Evolutionary conservation across 1,284 basidiomycete genomes (phyloP), one percentile per base, ranked within the genome.

Genomic region (Stereum hirsutum): DNA sequence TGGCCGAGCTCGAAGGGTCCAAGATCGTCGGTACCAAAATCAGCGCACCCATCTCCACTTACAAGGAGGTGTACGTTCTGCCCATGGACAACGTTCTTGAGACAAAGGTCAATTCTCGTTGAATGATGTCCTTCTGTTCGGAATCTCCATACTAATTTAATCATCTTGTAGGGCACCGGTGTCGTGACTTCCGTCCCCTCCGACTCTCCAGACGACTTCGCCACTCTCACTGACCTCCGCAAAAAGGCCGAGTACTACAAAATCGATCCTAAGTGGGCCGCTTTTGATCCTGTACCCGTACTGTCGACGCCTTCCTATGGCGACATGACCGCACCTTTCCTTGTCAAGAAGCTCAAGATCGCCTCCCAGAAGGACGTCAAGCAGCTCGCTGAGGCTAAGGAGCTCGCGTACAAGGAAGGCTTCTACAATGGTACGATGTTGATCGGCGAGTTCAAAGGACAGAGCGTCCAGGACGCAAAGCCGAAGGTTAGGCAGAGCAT

Each of bases 191-290:
- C 92, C 40, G 93, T 97, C 8, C 94, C 96, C 0, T 96, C 95
- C 11, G 96, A 99, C 63, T 99, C 96, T 12, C 96, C 96, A 21
- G 96, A 99, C 60, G 96, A 99, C 65, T 98, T 82, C 62, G 81
- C 84, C 51, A 96, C 89, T 5, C 72, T 92, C 44, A 83, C 82
- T 59, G 95, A 99, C 58, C 74, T 99, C 36, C 87, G 88, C 58
- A 99, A 98, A 69, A 99, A 99, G 68, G 79, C 95, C 44, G 92
- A 93, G 49, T 96, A 87, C 68, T 99, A 96, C 78, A 89, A 91
- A 61, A 91, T 99, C 54, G 78, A 97, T 55, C 83, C 93, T 4
- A 70, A 78, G 40, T 99, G 96, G 96, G 82, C 79, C 6, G 71
- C 86, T 8, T 69, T 89, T 48, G 86, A 96, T 50, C 90, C 90